Evolutionary conservation across 352 stramenopile genomes (phyloP).

Genomic region (Globisporangium rhizosaccharum): DNA sequence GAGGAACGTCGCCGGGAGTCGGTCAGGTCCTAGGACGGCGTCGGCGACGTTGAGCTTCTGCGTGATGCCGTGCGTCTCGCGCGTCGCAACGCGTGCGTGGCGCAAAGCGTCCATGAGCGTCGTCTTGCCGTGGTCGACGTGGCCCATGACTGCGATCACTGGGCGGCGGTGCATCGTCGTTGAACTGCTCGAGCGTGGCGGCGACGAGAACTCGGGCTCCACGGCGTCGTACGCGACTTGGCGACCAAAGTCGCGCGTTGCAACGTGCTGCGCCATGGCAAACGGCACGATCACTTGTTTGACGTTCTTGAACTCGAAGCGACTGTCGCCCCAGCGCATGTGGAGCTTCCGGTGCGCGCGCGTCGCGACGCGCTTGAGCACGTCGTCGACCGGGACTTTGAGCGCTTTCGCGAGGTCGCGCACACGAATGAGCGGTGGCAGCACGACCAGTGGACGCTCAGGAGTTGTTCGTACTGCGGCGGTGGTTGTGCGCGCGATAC

Average conservation of each 20-base stretch:
- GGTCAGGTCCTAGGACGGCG: slow-evolving; percentile 74
- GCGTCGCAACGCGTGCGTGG: slow-evolving; percentile 80
- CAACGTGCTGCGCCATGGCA: slow-evolving; percentile 49
- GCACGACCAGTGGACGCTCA: slow-evolving; percentile 7
- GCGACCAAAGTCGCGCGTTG: slow-evolving; percentile 26
- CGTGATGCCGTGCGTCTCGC: slow-evolving; percentile 98
- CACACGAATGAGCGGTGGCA: slow-evolving; percentile 59
- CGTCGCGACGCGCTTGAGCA: slow-evolving; percentile 54
- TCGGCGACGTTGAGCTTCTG: slow-evolving; percentile 98
- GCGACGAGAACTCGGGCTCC: slow-evolving; percentile 40
- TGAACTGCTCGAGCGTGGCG: not conserved
- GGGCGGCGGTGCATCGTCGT: slow-evolving; percentile 60
- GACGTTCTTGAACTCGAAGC: slow-evolving; percentile 68
- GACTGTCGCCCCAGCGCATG: slow-evolving; percentile 36
- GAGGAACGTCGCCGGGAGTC: slow-evolving; percentile 91
- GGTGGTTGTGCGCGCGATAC: not conserved
- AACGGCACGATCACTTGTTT: slow-evolving; percentile 76
- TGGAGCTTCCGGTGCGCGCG: slow-evolving; percentile 56
- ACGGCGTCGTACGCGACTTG: slow-evolving; percentile 55
- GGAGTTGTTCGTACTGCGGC: not conserved
- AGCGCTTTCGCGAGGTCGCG: slow-evolving; percentile 72
- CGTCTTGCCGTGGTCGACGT: slow-evolving; percentile 99
- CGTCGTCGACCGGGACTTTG: slow-evolving; percentile 56
- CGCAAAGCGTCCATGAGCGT: slow-evolving; percentile 98
- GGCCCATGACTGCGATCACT: slow-evolving; percentile 99